These are phyloP conservation scores for Allium fistulosum DNA, from an alignment of 106 monocot species.

Conservation along the genomic window DNA sequence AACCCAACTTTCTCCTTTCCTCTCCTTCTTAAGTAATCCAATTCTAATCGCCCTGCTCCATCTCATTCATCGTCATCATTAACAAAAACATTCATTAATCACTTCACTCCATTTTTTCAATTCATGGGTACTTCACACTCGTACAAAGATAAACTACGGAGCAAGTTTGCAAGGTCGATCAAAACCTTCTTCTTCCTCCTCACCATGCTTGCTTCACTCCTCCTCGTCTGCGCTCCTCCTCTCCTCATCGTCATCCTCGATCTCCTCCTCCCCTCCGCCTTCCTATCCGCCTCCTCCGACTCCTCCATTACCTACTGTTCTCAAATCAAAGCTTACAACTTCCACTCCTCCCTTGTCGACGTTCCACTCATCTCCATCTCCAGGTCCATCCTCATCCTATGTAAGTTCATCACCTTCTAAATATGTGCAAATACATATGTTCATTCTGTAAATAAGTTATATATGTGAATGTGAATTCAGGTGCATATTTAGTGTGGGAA, in stretches of 20 bases:
- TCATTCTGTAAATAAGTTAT: not conserved
- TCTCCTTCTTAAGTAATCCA: not conserved
- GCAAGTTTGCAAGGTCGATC: constrained; percentile 1
- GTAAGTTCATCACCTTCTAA: not conserved
- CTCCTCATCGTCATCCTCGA: constrained; percentile 16
- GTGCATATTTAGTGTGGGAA: constrained; percentile 42
- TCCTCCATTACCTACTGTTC: not conserved
- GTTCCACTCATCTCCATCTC: constrained; percentile 11
- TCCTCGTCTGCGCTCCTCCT: constrained; percentile 18
- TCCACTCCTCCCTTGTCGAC: constrained; percentile 8
- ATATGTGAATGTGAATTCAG: constrained; percentile 16
- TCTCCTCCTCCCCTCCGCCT: constrained; percentile 6
- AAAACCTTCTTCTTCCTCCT: constrained; percentile 16
- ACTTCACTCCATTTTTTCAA: not conserved
- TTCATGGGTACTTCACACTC: not conserved
- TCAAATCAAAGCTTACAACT: constrained; percentile 5
- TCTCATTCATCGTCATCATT: not conserved
- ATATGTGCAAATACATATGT: not conserved
- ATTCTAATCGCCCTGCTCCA: not conserved
- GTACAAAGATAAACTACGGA: constrained; percentile 6
- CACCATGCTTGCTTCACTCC: constrained; percentile 15
- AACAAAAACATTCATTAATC: not conserved
- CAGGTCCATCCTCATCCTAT: constrained; percentile 14
- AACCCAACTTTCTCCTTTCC: not conserved
- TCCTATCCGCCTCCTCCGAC: constrained; percentile 1